These are phyloP conservation scores for Jaltomata sinuosa DNA, from an alignment of 257 asterid genomes.

Conservation along the genomic window DNA sequence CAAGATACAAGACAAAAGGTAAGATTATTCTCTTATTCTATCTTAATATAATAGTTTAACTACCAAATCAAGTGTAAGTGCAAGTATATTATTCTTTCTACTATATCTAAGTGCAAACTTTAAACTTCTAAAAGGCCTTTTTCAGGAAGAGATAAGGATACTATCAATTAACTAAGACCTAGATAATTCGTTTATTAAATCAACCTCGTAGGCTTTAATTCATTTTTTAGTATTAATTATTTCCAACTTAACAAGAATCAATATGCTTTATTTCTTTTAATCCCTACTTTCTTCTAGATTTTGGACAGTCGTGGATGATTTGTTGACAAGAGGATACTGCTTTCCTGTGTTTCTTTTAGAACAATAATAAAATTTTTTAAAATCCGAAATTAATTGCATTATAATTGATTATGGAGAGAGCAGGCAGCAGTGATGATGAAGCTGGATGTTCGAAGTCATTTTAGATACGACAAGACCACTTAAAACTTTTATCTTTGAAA, in stretches of 20 bases:
- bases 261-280: neutral
- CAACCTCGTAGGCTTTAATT: neutral
- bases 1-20: neutral
- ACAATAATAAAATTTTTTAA: neutral
- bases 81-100: neutral
- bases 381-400: neutral
- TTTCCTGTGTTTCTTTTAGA: neutral
- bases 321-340: neutral
- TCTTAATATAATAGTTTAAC: neutral
- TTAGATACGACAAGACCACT: too few species aligned
- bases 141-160: constrained; percentile 34
- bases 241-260: neutral
- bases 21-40: neutral
- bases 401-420: too few species aligned
- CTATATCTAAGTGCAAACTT: constrained; percentile 1
- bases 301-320: neutral
- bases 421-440: too few species aligned
- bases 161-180: constrained; percentile 9
- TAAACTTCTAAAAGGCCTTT: constrained; percentile 11
- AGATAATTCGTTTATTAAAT: constrained; percentile 23
- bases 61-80: neutral
- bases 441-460: too few species aligned
- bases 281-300: neutral
- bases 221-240: neutral
- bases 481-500: too few species aligned